Evolutionary conservation across 1,284 basidiomycete species (phyloP).

Genomic region (Ustilago crameri): DNA sequence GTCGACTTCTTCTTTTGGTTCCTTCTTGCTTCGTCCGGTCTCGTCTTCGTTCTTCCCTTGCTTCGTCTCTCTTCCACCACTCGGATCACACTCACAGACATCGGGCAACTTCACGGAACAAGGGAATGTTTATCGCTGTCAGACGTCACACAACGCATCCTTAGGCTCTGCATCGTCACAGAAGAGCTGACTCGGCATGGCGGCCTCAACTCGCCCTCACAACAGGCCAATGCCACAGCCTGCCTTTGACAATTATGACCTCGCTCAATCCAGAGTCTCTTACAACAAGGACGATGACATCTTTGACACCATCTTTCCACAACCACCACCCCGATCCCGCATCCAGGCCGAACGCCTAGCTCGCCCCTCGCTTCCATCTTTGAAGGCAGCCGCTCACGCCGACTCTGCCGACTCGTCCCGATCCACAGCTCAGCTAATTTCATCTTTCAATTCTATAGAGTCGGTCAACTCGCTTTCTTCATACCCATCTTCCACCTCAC

Average conservation of each 20-base stretch:
- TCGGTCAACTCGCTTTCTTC: conserved; percentile 38
- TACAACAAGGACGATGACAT: conserved; percentile 18
- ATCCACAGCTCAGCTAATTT: conserved; percentile 21
- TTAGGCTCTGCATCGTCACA: too few relatives aligned
- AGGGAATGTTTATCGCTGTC: too few relatives aligned
- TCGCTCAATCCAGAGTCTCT: conserved; percentile 9
- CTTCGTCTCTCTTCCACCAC: too few relatives aligned
- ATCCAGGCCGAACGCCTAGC: conserved; percentile 31
- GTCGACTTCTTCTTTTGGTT: too few relatives aligned
- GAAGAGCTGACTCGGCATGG: too few relatives aligned
- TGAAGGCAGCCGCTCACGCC: conserved; percentile 9
- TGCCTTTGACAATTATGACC: conserved; percentile 25
- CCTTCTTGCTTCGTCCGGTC: too few relatives aligned
- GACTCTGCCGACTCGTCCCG: conserved; percentile 37
- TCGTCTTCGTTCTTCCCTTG: too few relatives aligned
- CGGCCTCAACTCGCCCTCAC: too few relatives aligned
- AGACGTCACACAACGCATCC: too few relatives aligned
- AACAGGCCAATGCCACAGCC: conserved; percentile 2
- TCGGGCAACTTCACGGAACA: too few relatives aligned
- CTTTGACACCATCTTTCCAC: conserved; percentile 45
- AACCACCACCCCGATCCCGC: conserved; percentile 38
- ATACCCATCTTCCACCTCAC: conserved; percentile 38
- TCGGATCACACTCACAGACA: too few relatives aligned
- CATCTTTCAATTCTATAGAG: conserved; percentile 33
- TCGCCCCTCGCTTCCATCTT: conserved; percentile 36